phyloP scores from a whole-genome alignment of 1,284 basidiomycete genomes.

The Ganoderma sinense region DNA sequence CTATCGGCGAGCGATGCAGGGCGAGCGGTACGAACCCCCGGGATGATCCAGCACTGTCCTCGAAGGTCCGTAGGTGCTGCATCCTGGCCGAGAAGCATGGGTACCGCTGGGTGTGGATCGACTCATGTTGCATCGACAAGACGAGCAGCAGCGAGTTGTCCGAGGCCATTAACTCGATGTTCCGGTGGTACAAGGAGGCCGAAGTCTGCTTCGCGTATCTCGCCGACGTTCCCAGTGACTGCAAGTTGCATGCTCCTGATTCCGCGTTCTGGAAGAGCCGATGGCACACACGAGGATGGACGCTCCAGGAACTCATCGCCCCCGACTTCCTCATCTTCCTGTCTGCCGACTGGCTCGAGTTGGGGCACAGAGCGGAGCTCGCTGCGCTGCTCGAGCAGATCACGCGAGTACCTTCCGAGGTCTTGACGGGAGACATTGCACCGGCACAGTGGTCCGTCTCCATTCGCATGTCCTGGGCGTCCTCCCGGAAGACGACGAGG shows the following conservation, averaged over 20 bases:
- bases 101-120: constrained; percentile 4
- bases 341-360: background rate
- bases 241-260: background rate
- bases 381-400: background rate
- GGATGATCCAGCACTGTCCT: constrained; percentile 1
- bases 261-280: background rate
- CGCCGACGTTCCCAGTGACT: background rate
- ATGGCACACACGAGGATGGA: no score
- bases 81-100: constrained; percentile 11
- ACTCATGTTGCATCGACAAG: no score
- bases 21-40: constrained; percentile 2
- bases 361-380: background rate
- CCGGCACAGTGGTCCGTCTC: background rate
- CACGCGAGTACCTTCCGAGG: background rate
- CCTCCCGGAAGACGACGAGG: no score
- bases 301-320: no score
- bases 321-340: background rate
- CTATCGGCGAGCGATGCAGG: background rate
- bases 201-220: background rate
- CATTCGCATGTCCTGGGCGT: no score
- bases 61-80: constrained; percentile 10
- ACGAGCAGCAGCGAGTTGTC: no score
- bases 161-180: no score
- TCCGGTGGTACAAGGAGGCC: no score
- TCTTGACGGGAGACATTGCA: background rate